These are phyloP conservation scores for Pseudogymnoascus sp. DNA, from an alignment of 2,329 filamentous ascomycete genomes.

Conservation along the genomic window DNA sequence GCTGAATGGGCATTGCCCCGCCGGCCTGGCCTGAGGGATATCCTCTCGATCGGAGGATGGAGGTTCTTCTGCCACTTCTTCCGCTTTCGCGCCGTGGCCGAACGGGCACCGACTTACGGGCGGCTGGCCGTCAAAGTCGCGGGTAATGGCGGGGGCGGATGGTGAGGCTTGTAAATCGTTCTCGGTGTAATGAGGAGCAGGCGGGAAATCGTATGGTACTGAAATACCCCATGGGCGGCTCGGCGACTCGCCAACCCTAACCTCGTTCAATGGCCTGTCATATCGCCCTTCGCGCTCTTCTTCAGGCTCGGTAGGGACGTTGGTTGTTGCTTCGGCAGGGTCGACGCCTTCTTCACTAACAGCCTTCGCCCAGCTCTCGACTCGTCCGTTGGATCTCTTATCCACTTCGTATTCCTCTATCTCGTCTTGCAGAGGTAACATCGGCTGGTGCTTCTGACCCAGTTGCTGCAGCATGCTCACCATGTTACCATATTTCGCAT, in stretches of 20 bases:
- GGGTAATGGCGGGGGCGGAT: slow-evolving; percentile 39
- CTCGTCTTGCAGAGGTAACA: slow-evolving; percentile 58
- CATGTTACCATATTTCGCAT: slow-evolving; percentile 78
- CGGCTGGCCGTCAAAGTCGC: slow-evolving; percentile 17
- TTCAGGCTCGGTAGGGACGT: slow-evolving; percentile 32
- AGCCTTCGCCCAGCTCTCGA: slow-evolving; percentile 77
- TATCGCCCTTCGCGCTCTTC: slow-evolving; percentile 65
- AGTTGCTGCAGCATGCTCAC: slow-evolving; percentile 92
- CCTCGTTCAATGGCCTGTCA: slow-evolving; percentile 75
- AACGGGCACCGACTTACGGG: slow-evolving; percentile 49
- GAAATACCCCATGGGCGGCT: slow-evolving; percentile 89
- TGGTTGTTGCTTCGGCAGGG: slow-evolving; percentile 26
- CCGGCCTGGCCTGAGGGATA: slow-evolving; percentile 11
- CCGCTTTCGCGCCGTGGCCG: slow-evolving; percentile 20
- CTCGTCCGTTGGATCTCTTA: slow-evolving; percentile 55
- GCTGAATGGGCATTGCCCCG: slow-evolving; percentile 28
- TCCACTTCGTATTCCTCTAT: slow-evolving; percentile 32
- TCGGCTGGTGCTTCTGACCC: slow-evolving; percentile 77
- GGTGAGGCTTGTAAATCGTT: slow-evolving; percentile 42
- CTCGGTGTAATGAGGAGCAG: slow-evolving; percentile 22
- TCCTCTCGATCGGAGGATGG: not conserved
- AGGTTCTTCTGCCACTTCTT: slow-evolving; percentile 11
- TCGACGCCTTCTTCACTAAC: slow-evolving; percentile 51
- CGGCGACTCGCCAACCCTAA: slow-evolving; percentile 88
- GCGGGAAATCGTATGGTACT: slow-evolving; percentile 53